Percentiles rank a stretch among this genome's conserved stretches.
phyloP scores from a whole-genome alignment of 352 stramenopile species.

The Globisporangium nodosum region DNA sequence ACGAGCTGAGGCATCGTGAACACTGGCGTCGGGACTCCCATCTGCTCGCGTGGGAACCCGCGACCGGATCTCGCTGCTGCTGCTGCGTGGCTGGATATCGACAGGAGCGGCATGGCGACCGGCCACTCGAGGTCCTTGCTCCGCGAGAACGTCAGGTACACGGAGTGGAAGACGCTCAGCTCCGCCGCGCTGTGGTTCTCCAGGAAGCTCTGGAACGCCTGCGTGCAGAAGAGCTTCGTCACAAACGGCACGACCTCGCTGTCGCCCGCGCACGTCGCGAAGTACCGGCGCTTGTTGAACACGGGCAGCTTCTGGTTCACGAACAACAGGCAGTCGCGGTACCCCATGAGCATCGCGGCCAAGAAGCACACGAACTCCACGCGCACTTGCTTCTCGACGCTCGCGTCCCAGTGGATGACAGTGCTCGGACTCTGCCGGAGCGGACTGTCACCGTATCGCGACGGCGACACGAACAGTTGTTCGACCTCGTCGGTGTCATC shows the following conservation, averaged over 20 bases:
- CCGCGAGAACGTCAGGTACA: conserved; percentile 59
- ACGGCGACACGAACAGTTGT: neutral
- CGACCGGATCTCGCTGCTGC: neutral
- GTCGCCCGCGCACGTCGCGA: conserved; percentile 46
- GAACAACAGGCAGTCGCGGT: conserved; percentile 83
- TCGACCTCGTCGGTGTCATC: conserved; percentile 4
- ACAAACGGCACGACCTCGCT: conserved; percentile 64
- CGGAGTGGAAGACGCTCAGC: conserved; percentile 73
- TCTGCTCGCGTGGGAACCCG: neutral
- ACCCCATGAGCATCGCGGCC: conserved; percentile 60
- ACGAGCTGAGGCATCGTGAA: conserved; percentile 12
- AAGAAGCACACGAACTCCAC: conserved; percentile 76
- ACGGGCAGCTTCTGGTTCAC: conserved; percentile 82
- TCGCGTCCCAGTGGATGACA: conserved; percentile 20
- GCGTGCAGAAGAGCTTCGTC: conserved; percentile 61
- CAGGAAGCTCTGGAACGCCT: conserved; percentile 77
- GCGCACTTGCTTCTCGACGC: conserved; percentile 57
- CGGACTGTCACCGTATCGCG: neutral
- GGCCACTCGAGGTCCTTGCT: conserved; percentile 52
- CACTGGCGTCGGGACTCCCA: conserved; percentile 17
- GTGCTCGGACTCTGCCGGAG: neutral
- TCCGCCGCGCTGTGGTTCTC: conserved; percentile 68
- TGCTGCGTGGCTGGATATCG: conserved; percentile 11
- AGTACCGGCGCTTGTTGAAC: conserved; percentile 85
- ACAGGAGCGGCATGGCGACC: conserved; percentile 24